Evolutionary conservation across 345 rosid genomes (phyloP).

Genomic region (Anastatica hierochuntica): DNA sequence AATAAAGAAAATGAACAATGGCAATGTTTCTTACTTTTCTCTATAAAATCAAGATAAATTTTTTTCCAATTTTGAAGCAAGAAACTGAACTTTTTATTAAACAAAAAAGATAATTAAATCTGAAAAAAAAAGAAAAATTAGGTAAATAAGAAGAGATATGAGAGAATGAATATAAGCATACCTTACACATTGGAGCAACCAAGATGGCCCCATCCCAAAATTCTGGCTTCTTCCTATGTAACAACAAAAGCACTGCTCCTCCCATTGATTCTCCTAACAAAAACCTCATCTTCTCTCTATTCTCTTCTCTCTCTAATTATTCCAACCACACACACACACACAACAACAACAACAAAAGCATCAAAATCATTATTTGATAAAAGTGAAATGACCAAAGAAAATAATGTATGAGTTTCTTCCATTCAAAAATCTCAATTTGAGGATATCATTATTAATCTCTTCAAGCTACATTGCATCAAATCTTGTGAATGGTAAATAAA

Average conservation of each 20-base stretch:
- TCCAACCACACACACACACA: constrained; percentile 1
- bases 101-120: too few relatives aligned
- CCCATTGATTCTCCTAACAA: constrained; percentile 93
- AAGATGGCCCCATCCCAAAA: constrained; percentile 80
- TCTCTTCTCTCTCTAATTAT: constrained; percentile 45
- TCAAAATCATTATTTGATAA: background rate
- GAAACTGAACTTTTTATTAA: too few relatives aligned
- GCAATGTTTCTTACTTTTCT: too few relatives aligned
- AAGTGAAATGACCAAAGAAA: background rate
- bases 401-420: background rate
- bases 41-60: too few relatives aligned
- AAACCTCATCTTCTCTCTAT: constrained; percentile 50
- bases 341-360: background rate
- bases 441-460: background rate
- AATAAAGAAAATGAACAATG: too few relatives aligned
- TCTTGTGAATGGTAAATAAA: background rate
- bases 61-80: too few relatives aligned
- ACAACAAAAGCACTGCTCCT: constrained; percentile 59
- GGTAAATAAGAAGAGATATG: background rate
- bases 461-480: background rate
- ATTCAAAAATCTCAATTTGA: background rate
- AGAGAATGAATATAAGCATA: constrained; percentile 8
- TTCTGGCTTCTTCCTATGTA: constrained; percentile 53
- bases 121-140: background rate
- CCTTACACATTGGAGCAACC: constrained; percentile 96